A percentile compares a stretch with the other conserved stretches of the same genome.
phyloP scores from a whole-genome alignment of 2,329 filamentous ascomycete genomes.

The Penicillium concentricum region DNA sequence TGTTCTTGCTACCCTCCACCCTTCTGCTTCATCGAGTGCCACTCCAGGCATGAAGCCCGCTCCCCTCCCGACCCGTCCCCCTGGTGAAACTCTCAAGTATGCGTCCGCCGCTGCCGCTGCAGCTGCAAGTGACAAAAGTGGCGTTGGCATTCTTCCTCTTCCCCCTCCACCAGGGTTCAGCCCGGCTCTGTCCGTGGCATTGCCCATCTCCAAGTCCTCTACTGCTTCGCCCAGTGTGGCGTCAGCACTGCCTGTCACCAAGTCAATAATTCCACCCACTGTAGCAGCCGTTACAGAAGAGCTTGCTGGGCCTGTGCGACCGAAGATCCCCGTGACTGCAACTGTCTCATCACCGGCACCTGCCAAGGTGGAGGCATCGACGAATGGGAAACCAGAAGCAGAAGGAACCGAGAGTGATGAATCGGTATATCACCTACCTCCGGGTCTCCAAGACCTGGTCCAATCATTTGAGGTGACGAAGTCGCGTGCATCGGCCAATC shows the following conservation, averaged over 20 bases:
- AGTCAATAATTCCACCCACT: constrained; percentile 37
- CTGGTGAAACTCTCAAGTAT: constrained; percentile 91
- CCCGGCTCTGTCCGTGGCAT: constrained; percentile 51
- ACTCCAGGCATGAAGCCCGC: constrained; percentile 85
- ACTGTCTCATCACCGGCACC: constrained; percentile 47
- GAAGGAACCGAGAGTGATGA: constrained; percentile 62
- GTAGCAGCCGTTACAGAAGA: constrained; percentile 41
- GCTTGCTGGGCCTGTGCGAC: constrained; percentile 34
- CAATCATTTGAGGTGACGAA: constrained; percentile 87
- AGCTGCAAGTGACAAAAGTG: constrained; percentile 83
- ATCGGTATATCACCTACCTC: constrained; percentile 88
- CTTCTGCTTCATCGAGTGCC: constrained; percentile 47
- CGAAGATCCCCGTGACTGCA: constrained; percentile 52
- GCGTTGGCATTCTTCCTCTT: constrained; percentile 86
- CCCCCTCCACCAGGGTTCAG: constrained; percentile 76
- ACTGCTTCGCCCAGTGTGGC: constrained; percentile 57
- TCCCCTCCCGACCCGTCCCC: constrained; percentile 75
- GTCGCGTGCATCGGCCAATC: constrained; percentile 60
- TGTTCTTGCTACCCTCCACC: constrained; percentile 86
- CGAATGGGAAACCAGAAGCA: constrained; percentile 53
- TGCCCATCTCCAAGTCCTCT: constrained; percentile 55
- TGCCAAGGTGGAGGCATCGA: constrained; percentile 46
- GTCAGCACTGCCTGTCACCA: constrained; percentile 50
- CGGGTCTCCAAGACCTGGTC: constrained; percentile 83
- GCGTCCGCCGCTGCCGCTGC: constrained; percentile 93